Evolutionary conservation across 2,329 filamentous ascomycete genomes (phyloP).

Genomic region (Penicillium sclerotigenum): DNA sequence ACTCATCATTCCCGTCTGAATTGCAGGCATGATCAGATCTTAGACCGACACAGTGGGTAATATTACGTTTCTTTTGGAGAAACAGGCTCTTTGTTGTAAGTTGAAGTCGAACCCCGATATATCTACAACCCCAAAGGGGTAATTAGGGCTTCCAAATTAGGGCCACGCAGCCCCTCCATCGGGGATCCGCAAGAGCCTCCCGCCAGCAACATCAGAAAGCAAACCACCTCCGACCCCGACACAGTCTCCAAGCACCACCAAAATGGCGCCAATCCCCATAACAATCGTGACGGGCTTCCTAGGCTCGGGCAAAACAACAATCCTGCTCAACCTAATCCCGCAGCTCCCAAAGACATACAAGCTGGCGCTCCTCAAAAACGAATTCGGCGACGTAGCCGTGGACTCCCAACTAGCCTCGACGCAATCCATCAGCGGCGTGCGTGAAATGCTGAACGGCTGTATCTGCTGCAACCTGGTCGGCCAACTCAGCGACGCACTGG

Average conservation of each 20-base stretch:
- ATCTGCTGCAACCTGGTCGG: conserved; percentile 99
- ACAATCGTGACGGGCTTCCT: conserved; percentile 96
- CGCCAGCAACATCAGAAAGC: not conserved
- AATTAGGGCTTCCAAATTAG: conserved; percentile 2
- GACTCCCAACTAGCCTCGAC: conserved; percentile 87
- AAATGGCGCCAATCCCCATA: conserved; percentile 73
- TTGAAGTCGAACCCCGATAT: not conserved
- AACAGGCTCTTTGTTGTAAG: not conserved
- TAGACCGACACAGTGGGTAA: not conserved
- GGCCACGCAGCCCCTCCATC: conserved; percentile 7
- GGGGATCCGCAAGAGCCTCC: not conserved
- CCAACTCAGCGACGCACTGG: conserved; percentile 76
- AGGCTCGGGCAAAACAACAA: conserved; percentile 91
- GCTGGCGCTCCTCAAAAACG: conserved; percentile 93
- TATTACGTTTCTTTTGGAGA: too few relatives aligned
- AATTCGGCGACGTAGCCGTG: conserved; percentile 91
- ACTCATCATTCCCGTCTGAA: not conserved
- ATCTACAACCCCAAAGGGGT: not conserved
- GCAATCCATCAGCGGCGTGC: conserved; percentile 79
- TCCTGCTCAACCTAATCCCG: conserved; percentile 89
- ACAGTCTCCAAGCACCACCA: not conserved
- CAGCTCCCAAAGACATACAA: conserved; percentile 86
- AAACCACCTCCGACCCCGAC: not conserved
- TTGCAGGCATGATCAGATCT: too few relatives aligned
- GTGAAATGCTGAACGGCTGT: conserved; percentile 91